Conservation (phyloP, 306 rosid genomes). For the apple (Malus domestica) region ASM211411v1 NC_041799.1:18882001-18882500, state of each 20-base stretch:
- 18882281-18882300: constrained; percentile 97
- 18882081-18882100: background rate
- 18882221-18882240: background rate
- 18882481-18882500: constrained; percentile 90
- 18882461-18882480: constrained; percentile 67
- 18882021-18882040: background rate
- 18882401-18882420: background rate
- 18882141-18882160: background rate
- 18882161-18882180: background rate
- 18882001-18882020: background rate
- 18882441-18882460: constrained; percentile 79
- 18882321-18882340: constrained; percentile 98
- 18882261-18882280: constrained; percentile 35
- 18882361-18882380: background rate
- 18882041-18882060: background rate
- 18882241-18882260: constrained; percentile 11
- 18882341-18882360: constrained; percentile 26
- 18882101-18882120: background rate
- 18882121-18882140: background rate
- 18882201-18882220: background rate
- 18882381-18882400: background rate
- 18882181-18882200: background rate
- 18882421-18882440: constrained; percentile 79
- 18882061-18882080: background rate
- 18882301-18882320: constrained; percentile 99